Evolutionary conservation across 768 basidiomycete genomes (phyloP).

Genomic region (Tylopilus intermedius): DNA sequence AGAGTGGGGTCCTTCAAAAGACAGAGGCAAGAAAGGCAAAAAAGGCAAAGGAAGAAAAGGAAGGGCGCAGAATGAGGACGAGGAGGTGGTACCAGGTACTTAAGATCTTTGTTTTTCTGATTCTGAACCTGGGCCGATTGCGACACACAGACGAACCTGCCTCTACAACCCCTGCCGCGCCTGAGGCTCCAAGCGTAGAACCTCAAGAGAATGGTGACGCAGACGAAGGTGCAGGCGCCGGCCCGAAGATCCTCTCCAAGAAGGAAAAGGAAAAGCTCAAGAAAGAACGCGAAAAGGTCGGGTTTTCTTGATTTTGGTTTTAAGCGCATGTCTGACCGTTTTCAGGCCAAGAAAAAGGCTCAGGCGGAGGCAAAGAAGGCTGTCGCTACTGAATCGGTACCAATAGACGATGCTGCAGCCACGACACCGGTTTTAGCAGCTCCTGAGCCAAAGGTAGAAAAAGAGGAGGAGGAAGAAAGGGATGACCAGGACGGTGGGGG

Average conservation of each 20-base stretch:
- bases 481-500: constrained; percentile 54
- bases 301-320: constrained; percentile 4
- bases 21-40: constrained; percentile 22
- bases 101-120: not conserved
- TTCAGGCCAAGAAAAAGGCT: constrained; percentile 70
- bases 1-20: constrained; percentile 54
- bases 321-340: constrained; percentile 9
- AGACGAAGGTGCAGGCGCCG: constrained; percentile 49
- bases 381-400: constrained; percentile 29
- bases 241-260: constrained; percentile 73
- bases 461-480: constrained; percentile 62
- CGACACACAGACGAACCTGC: constrained; percentile 19
- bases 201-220: constrained; percentile 37
- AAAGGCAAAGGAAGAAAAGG: constrained; percentile 16
- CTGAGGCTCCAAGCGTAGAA: constrained; percentile 27
- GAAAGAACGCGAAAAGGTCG: constrained; percentile 94
- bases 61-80: constrained; percentile 12
- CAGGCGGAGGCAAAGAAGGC: constrained; percentile 83
- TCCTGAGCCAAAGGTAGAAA: constrained; percentile 31
- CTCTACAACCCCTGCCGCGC: constrained; percentile 24
- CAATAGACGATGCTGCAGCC: constrained; percentile 21
- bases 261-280: constrained; percentile 97
- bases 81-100: constrained; percentile 11
- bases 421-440: constrained; percentile 16
- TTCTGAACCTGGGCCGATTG: not conserved